phyloP scores from a whole-genome alignment of 2,329 filamentous ascomycete genomes.

The Coniochaeta hoffmannii region DNA sequence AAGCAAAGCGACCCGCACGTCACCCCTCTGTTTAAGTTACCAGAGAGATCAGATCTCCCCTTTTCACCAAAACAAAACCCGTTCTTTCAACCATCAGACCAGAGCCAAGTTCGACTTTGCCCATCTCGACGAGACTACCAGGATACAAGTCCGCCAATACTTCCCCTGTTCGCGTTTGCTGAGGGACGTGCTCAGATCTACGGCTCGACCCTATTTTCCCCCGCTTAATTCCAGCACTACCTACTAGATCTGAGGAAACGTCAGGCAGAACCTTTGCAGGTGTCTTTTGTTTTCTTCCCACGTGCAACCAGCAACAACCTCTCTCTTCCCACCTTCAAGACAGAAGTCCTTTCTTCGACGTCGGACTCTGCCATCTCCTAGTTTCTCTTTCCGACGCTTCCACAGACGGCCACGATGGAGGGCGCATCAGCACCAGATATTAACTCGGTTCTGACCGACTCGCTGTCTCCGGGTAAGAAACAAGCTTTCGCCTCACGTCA shows the following conservation, averaged over 20 bases:
- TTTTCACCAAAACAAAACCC: not conserved
- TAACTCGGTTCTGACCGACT: conserved; percentile 95
- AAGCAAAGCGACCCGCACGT: conserved; percentile 14
- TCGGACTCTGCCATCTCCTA: not conserved
- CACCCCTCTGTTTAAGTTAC: conserved; percentile 6
- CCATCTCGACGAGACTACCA: not conserved
- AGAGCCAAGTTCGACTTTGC: not conserved
- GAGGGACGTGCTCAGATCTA: not conserved
- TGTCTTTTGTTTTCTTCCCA: conserved; percentile 1
- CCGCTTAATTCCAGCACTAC: not conserved
- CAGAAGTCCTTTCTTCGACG: not conserved
- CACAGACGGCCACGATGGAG: conserved; percentile 45
- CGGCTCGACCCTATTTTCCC: not conserved
- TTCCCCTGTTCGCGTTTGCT: not conserved
- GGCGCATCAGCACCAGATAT: conserved; percentile 64
- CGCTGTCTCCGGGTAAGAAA: conserved; percentile 81
- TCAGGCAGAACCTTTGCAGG: conserved; percentile 1
- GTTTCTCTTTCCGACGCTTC: conserved; percentile 14
- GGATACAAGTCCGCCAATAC: not conserved
- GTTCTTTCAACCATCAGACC: not conserved
- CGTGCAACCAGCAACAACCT: conserved; percentile 12
- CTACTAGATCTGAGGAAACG: not conserved
- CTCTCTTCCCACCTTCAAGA: conserved; percentile 14
- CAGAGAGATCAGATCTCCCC: not conserved
- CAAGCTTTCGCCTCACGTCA: conserved; percentile 7